Evolutionary conservation across 2,329 filamentous ascomycete species (phyloP).

Genomic region (Hypoxylon rubiginosum): DNA sequence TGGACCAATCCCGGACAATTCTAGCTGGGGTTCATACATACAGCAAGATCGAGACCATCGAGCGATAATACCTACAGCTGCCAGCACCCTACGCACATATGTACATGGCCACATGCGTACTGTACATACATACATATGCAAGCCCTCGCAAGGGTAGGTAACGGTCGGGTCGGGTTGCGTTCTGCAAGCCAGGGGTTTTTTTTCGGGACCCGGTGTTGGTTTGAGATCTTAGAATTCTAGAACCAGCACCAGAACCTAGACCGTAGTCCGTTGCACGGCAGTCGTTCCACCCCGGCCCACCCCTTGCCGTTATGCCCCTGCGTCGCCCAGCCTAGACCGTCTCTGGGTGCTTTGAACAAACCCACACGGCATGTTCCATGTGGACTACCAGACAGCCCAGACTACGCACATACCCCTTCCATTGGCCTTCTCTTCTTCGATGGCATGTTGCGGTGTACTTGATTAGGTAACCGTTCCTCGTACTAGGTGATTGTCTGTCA

Average conservation of each 20-base stretch:
- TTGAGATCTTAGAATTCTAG: conserved; percentile 32
- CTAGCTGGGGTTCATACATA: neutral
- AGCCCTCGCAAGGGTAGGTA: conserved; percentile 29
- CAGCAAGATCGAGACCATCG: conserved; percentile 12
- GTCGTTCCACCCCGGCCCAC: conserved; percentile 36
- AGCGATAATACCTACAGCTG: neutral
- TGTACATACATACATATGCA: conserved; percentile 31
- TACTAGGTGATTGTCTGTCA: neutral
- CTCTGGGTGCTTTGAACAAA: conserved; percentile 7
- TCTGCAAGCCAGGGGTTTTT: conserved; percentile 25
- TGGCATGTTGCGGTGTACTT: conserved; percentile 4
- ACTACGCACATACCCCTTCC: neutral
- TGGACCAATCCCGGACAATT: conserved; percentile 16
- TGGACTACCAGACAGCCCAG: neutral
- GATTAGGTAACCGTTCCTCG: neutral
- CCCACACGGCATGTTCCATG: conserved; percentile 20
- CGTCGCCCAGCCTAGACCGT: conserved; percentile 42
- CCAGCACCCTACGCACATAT: conserved; percentile 27
- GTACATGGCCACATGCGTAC: conserved; percentile 22
- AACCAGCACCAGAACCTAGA: conserved; percentile 37
- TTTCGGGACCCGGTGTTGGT: conserved; percentile 14
- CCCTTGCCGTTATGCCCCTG: conserved; percentile 37
- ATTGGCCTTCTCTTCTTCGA: conserved; percentile 1
- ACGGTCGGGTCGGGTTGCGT: conserved; percentile 34
- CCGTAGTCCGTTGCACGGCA: conserved; percentile 43